Conservation (phyloP, 345 rosid species). For the Geranium brycei region DNA sequence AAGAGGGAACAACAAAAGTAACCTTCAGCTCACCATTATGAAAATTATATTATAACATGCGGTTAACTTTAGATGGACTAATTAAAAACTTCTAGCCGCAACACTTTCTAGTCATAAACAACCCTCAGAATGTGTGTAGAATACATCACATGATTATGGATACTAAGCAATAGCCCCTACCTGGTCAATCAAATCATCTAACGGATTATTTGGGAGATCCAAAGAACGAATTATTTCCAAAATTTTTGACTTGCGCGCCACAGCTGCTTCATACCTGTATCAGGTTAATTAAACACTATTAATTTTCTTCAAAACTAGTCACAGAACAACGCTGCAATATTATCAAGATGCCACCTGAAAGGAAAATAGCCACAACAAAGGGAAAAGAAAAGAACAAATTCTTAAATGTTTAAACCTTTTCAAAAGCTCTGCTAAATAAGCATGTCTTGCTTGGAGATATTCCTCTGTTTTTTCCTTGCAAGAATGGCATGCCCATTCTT, state of each 20-base stretch:
- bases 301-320: constrained; percentile 4
- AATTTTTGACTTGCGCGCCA: constrained; percentile 74
- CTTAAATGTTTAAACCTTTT: constrained; percentile 39
- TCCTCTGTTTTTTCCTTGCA: constrained; percentile 97
- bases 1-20: constrained; percentile 2
- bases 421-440: constrained; percentile 48
- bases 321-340: constrained; percentile 4
- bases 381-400: constrained; percentile 8
- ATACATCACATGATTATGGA: neutral
- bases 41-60: neutral
- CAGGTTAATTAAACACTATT: constrained; percentile 8
- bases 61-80: neutral
- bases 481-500: constrained; percentile 82
- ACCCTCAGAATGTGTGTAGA: neutral
- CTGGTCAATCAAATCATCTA: constrained; percentile 96
- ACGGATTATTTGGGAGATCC: constrained; percentile 93
- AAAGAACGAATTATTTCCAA: constrained; percentile 75
- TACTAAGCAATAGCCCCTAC: constrained; percentile 18
- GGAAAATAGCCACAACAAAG: neutral
- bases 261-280: constrained; percentile 72
- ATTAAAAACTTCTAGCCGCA: neutral
- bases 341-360: neutral
- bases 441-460: constrained; percentile 59
- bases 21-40: neutral
- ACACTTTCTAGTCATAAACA: neutral